phyloP scores from a whole-genome alignment of 2,329 filamentous ascomycete species.

The Cercospora citrullina region DNA sequence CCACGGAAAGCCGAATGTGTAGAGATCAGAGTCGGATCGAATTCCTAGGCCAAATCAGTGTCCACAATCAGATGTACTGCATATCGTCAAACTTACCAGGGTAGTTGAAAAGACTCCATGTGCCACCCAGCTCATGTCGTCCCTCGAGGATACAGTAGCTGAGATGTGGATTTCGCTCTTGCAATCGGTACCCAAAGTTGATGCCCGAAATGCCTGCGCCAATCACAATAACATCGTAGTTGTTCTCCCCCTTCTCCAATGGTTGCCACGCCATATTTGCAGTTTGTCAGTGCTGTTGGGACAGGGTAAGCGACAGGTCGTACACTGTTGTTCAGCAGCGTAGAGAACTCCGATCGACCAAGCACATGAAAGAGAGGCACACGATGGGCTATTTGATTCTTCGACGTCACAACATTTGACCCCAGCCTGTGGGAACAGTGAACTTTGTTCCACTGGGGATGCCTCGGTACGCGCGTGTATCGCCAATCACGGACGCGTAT shows the following conservation, averaged over 20 bases:
- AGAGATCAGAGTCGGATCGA: constrained; percentile 52
- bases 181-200: constrained; percentile 66
- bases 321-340: not conserved
- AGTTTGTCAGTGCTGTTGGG: not conserved
- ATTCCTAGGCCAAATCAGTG: constrained; percentile 48
- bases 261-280: constrained; percentile 30
- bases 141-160: constrained; percentile 69
- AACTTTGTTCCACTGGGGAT: not conserved
- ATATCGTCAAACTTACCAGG: constrained; percentile 43
- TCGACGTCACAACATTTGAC: constrained; percentile 7
- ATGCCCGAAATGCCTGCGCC: constrained; percentile 76
- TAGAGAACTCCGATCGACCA: not conserved
- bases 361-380: constrained; percentile 4
- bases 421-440: not conserved
- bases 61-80: not conserved
- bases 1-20: constrained; percentile 64
- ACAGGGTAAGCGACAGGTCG: not conserved
- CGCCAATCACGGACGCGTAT: constrained; percentile 5
- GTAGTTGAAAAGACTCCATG: constrained; percentile 77
- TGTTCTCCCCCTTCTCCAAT: constrained; percentile 26
- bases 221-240: constrained; percentile 59
- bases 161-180: constrained; percentile 51
- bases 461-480: constrained; percentile 8
- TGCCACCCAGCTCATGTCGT: constrained; percentile 67
- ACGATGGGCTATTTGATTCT: constrained; percentile 12